phyloP scores from a whole-genome alignment of 164 flowering plant genomes.

The Tinospora cordifolia region DNA sequence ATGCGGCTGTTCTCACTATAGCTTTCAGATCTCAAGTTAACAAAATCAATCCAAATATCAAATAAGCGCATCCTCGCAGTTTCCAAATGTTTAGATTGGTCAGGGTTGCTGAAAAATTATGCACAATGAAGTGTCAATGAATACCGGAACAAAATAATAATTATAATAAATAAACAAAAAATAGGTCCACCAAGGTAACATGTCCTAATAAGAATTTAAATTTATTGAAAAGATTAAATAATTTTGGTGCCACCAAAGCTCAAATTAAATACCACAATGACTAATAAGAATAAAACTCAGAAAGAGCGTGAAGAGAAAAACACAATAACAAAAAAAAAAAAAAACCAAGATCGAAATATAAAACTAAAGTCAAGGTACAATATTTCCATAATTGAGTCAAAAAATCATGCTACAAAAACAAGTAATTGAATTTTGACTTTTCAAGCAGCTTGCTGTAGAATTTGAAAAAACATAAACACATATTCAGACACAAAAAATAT shows the following conservation, averaged over 20 bases:
- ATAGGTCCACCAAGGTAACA: neutral
- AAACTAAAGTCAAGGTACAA: neutral
- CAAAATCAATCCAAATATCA: constrained; percentile 89
- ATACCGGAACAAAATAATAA: no score
- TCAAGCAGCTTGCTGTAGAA: no score
- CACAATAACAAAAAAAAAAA: neutral
- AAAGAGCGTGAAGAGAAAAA: no score
- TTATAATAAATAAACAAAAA: no score
- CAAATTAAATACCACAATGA: neutral
- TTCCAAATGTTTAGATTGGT: constrained; percentile 97
- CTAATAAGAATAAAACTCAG: no score
- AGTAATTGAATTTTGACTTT: no score
- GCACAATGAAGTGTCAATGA: neutral
- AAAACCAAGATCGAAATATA: neutral
- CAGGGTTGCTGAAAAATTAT: constrained; percentile 73
- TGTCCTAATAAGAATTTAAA: neutral
- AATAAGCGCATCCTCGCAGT: constrained; percentile 87
- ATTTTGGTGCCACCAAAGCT: neutral
- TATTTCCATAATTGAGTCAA: no score
- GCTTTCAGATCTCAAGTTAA: constrained; percentile 82
- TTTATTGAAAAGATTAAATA: neutral
- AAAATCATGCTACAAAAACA: no score
- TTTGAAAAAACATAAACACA: no score
- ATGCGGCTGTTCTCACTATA: constrained; percentile 87
- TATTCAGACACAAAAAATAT: no score